These are phyloP conservation scores for Komagataella phaffii DNA, from an alignment of 805 yeast genomes.

Conservation along the genomic window DNA sequence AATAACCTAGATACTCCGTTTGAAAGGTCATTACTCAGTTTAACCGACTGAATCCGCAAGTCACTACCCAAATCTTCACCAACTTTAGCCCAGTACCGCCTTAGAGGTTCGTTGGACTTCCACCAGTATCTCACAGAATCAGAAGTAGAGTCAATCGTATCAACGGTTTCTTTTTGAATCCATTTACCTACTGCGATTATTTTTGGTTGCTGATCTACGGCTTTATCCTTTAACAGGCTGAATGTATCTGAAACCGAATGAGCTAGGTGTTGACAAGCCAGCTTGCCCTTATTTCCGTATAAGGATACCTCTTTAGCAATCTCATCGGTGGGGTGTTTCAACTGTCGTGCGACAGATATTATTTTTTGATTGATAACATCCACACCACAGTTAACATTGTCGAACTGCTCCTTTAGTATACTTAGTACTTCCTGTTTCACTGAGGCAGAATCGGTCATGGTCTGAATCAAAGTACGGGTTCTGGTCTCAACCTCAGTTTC, in stretches of 20 bases:
- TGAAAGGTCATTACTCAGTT: neutral
- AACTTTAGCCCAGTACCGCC: neutral
- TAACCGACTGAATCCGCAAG: neutral
- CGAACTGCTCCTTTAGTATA: neutral
- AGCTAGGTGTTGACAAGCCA: neutral
- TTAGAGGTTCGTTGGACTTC: neutral
- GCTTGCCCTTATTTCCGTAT: neutral
- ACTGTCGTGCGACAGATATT: neutral
- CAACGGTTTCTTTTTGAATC: neutral
- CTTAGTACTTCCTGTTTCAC: neutral
- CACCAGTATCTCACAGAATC: neutral
- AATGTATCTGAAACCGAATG: neutral
- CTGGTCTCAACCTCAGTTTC: neutral
- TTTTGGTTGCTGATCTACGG: neutral
- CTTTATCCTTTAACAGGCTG: neutral
- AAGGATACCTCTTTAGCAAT: neutral
- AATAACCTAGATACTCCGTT: neutral
- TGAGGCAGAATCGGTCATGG: neutral
- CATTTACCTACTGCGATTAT: neutral
- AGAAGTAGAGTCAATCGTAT: neutral
- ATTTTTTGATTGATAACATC: neutral
- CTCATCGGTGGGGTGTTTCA: neutral
- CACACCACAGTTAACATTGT: neutral
- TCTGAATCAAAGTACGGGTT: neutral
- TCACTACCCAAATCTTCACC: neutral